Evolutionary conservation across 2,329 filamentous ascomycete genomes (phyloP), one percentile per base, ranked within the genome.

Genomic region (Sporothrix humicola): DNA sequence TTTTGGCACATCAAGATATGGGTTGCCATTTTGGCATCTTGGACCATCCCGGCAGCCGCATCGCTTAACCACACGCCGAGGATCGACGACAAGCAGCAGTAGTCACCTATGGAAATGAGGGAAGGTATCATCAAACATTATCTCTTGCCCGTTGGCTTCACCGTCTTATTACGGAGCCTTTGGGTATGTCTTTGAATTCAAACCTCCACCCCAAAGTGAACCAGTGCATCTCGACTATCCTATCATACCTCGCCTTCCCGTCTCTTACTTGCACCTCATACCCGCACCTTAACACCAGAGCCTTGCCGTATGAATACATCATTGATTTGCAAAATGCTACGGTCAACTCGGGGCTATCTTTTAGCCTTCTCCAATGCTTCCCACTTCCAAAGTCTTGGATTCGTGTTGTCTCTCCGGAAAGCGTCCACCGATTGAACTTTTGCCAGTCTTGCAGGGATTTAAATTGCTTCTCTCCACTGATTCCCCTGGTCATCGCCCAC

Each of bases 391-490:
- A 13, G 37, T 1, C 46, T 65, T 37, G 37, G 42, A n/a, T 65
- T 59, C 20, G 26, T 7, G 26, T 9, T 9, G 58, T 46, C 59
- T 44, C 9, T 5, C 59, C 15, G 20, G 26, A n/a, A 58, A 58
- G 23, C 52, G 52, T 23, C 56, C 58, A 37, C 58, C 31, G 17
- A 20, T 63, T 63, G 31, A 37, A 37, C 7, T 23, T 56, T 17
- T 31, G 44, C 20, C 20, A 26, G 37, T 26, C 59, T 63, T 66
- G 42, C 42, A 66, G 42, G 59, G 61, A 48, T 48, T 66, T 66
- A 66, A 66, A 66, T 66, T 66, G 61, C 61, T 66, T 66, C 59
- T 44, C 61, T 20, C 61, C 61, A 66, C 61, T 66, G 42, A n/a
- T 7, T 48, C 15, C 61, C 61, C 42, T 46, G 8, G 61, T 26